Evolutionary conservation across 345 rosid species (phyloP).

Genomic region (Acer campestre): DNA sequence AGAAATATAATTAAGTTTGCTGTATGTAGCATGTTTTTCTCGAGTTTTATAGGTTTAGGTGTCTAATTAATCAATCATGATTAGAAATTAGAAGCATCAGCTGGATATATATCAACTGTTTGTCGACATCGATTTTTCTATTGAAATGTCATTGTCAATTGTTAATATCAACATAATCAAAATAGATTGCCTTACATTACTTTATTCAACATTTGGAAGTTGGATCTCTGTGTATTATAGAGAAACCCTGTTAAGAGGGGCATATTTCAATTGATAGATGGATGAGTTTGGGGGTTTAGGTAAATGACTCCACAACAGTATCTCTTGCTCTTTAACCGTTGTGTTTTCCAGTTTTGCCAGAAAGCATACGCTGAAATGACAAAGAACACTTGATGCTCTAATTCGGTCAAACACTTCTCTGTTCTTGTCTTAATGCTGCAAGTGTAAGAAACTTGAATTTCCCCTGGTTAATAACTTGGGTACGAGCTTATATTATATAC

Average conservation of each 20-base stretch:
- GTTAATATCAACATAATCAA: background rate
- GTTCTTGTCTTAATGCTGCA: no score
- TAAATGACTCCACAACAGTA: background rate
- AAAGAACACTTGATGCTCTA: background rate
- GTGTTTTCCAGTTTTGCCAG: background rate
- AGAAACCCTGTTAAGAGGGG: no score
- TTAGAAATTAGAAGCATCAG: no score
- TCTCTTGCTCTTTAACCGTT: background rate
- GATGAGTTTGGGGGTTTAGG: no score
- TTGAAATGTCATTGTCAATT: background rate
- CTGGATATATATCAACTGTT: no score
- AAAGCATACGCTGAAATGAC: background rate
- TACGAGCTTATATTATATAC: background rate
- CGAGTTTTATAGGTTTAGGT: background rate
- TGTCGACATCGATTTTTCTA: background rate
- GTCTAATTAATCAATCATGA: background rate
- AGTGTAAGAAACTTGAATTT: background rate
- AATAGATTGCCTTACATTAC: background rate
- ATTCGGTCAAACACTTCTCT: background rate
- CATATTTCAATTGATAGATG: no score
- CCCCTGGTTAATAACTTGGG: background rate
- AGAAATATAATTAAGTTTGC: background rate
- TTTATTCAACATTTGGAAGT: background rate
- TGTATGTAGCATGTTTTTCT: background rate
- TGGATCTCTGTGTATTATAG: no score